Base-by-base conservation (phyloP, 2,329 filamentous ascomycete genomes). In the Myotisia sp. region DNA sequence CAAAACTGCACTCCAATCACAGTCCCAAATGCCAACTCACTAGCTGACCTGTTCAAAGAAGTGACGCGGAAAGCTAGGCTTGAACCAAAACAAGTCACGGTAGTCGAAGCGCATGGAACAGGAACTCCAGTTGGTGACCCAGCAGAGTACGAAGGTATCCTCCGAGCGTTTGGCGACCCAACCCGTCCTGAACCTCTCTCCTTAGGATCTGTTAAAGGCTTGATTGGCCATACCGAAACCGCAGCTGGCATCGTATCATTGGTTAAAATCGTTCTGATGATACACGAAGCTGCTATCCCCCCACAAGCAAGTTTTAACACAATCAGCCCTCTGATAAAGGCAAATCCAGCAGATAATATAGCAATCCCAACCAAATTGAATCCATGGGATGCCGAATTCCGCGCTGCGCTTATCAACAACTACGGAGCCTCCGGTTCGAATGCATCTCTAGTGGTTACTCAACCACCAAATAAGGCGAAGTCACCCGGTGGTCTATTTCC, bases 51-150 rank as follows among this genome's bases (percentile, higher is more conserved):
- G 2, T 34, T 34, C 31, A 24, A 21, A 2, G 22, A 26, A 13
- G 35, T 34, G n/a, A 33, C 21, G 7, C 9, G 22, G 10, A 27
- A 34, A 26, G 36, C 30, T 12, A 21, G 32, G 9, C 24, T 18
- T 34, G 26, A 29, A 30, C 24, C 36, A 13, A 23, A 29, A 19
- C 22, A 33, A 18, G 29, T 37, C 5, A 26, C 35, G 6, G 28
- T 34, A 16, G 53, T 59, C 4, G 51, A 54, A 20, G 49, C 51
- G 3, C 54, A 56, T 32, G 54, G 54, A 3, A 56, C 54, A 12
- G 53, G 53, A 1, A 54, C 51, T 3, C 41, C 39, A 6, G 49
- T 46, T 3, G 53, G 53, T 5, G 53, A 56, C 26, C 50, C 52
- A 0, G 42, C 44, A 3, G 53, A 56, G 34, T 46, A 41, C 14